phyloP scores from a whole-genome alignment of 345 rosid genomes.

The Sonneratia alba region DNA sequence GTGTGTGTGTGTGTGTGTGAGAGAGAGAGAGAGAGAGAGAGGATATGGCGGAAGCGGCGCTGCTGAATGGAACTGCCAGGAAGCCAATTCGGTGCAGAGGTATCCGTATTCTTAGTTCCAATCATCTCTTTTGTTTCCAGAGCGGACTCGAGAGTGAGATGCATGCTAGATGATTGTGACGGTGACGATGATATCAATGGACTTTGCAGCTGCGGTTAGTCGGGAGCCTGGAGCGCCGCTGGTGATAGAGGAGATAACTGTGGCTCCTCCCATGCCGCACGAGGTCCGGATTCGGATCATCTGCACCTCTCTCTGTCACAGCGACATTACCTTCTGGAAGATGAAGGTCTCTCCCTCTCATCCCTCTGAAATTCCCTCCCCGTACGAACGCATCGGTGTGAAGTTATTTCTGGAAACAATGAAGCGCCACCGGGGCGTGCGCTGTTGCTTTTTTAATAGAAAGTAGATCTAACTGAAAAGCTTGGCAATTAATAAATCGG shows the following conservation, averaged over 20 bases:
- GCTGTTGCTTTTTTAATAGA: too few species aligned
- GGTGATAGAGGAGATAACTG: conserved; percentile 64
- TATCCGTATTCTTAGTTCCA: not conserved
- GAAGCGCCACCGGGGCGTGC: too few species aligned
- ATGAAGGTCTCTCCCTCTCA: conserved; percentile 31
- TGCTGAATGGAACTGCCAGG: conserved; percentile 1
- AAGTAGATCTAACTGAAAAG: too few species aligned
- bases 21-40: too few species aligned
- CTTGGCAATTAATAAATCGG: too few species aligned
- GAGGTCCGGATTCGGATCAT: conserved; percentile 71
- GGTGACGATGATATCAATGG: not conserved
- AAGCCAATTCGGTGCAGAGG: conserved; percentile 23
- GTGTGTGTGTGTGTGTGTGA: too few species aligned
- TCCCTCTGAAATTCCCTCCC: not conserved
- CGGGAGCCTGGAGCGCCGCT: conserved; percentile 65
- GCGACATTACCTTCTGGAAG: conserved; percentile 71
- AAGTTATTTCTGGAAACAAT: too few species aligned
- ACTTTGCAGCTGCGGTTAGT: conserved; percentile 50
- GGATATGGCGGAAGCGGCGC: too few species aligned
- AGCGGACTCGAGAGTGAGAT: not conserved
- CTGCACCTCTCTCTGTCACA: conserved; percentile 71
- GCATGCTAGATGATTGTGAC: not conserved
- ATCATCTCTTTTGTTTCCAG: not conserved
- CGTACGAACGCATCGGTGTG: not conserved
- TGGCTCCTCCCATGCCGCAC: conserved; percentile 57